Percentiles rank a stretch among this genome's conserved stretches.
These are phyloP conservation scores for Thelonectria discophora DNA, from an alignment of 2,329 filamentous ascomycete species.

Conservation along the genomic window DNA sequence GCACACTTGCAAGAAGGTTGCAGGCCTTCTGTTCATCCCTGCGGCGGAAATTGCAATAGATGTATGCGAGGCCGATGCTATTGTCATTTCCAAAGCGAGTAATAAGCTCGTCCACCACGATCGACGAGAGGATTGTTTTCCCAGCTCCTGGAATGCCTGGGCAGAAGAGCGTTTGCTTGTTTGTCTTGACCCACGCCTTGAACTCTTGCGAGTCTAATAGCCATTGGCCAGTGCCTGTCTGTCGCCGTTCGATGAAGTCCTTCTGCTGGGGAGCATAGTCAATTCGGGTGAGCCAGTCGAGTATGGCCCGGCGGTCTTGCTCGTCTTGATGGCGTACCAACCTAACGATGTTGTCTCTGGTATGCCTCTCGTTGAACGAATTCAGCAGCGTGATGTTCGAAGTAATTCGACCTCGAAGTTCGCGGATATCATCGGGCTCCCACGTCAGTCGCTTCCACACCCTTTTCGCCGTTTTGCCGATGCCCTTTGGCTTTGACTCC, in stretches of 20 bases:
- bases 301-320: too few relatives aligned
- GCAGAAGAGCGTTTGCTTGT: background rate
- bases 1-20: background rate
- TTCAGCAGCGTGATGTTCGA: too few relatives aligned
- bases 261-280: conserved; percentile 4
- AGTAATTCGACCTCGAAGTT: too few relatives aligned
- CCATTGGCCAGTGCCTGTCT: conserved; percentile 6
- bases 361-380: too few relatives aligned
- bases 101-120: background rate
- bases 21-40: background rate
- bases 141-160: too few relatives aligned
- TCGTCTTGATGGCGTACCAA: too few relatives aligned
- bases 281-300: conserved; percentile 2
- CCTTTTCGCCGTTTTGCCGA: too few relatives aligned
- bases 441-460: too few relatives aligned
- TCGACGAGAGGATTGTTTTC: background rate
- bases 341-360: too few relatives aligned
- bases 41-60: conserved; percentile 1
- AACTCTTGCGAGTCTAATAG: background rate
- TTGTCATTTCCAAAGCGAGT: background rate
- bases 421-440: too few relatives aligned
- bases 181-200: background rate
- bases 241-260: background rate
- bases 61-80: background rate
- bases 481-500: too few relatives aligned